Evolutionary conservation across 169 alveolate genomes (phyloP), one percentile per base, ranked within the genome.

Genomic region (Cryptosporidium canis): DNA sequence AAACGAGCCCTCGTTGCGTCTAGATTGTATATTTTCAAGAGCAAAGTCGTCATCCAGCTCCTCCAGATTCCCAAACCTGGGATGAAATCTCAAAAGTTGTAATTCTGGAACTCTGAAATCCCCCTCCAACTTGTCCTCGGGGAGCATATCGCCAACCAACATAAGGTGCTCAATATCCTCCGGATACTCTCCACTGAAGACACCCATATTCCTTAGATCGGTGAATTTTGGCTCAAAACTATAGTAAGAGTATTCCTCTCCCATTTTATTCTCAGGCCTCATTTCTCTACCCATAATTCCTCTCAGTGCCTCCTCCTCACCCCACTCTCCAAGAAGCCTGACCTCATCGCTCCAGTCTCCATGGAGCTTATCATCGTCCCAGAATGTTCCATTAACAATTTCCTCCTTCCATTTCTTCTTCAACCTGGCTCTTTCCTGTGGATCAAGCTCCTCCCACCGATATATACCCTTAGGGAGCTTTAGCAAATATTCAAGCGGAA

Each of bases 251-350:
- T 61, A 35, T 31, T 68, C 66, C 29, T 31, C 65, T 18, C 47
- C 67, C 84, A 70, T 70, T 48, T 51, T 18, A 70, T 29, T 48
- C 18, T 27, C 51, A 7, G 24, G 55, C 8, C 35, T 55, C 31
- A 33, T 29, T 70, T 70, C 84, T 29, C 53, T 70, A 55, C 67
- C 84, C 53, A 70, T 0, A 70, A 70, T 31, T 31, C 84, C 84
- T 29, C 84, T 70, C 27, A 61, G 31, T 0, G 63, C 37, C 16
- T 77, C 77, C 31, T 77, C 87, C 44, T 77, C 72, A 39, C 87
- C 87, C 87, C 87, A 77, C 18, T 58, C 72, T 35, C 87, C 87
- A 44, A 58, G 87, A 21, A 77, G 72, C 45, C 77, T 77, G n/a
- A 58, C 37, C 24, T 77, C 87, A 39, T 58, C 77, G 4, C 77